Conservation (phyloP, 1,139 yeast genomes). For the Hanseniaspora uvarum region DNA sequence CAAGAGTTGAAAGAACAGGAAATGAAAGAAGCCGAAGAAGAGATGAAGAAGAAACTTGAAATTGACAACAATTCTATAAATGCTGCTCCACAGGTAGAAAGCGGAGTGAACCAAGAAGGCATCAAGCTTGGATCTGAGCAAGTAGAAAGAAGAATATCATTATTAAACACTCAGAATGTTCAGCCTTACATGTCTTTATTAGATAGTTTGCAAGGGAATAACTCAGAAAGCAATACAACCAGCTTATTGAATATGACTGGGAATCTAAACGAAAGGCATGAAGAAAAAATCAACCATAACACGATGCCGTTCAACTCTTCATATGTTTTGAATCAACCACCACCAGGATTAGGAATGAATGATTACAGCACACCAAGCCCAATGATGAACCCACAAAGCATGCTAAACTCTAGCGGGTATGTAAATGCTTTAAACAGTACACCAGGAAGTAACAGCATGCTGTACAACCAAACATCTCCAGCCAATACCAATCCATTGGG, state of each 20-base stretch:
- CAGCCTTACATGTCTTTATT: constrained; percentile 12
- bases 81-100: neutral
- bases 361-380: constrained; percentile 3
- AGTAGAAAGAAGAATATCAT: neutral
- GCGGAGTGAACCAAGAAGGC: neutral
- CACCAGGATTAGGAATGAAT: neutral
- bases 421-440: neutral
- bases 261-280: neutral
- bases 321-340: neutral
- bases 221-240: neutral
- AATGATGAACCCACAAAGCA: neutral
- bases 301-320: neutral
- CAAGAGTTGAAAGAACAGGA: constrained; percentile 20
- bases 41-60: constrained; percentile 17
- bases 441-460: neutral
- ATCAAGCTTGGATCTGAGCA: neutral
- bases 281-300: neutral
- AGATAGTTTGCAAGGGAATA: constrained; percentile 1
- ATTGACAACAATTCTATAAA: neutral
- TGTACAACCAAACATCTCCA: neutral
- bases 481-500: neutral
- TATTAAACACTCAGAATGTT: neutral
- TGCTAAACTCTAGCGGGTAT: neutral
- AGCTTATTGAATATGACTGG: neutral
- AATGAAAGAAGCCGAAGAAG: constrained; percentile 18